Base-by-base conservation (phyloP, 495 filamentous ascomycete genomes). In the Cercophora sp. region DNA sequence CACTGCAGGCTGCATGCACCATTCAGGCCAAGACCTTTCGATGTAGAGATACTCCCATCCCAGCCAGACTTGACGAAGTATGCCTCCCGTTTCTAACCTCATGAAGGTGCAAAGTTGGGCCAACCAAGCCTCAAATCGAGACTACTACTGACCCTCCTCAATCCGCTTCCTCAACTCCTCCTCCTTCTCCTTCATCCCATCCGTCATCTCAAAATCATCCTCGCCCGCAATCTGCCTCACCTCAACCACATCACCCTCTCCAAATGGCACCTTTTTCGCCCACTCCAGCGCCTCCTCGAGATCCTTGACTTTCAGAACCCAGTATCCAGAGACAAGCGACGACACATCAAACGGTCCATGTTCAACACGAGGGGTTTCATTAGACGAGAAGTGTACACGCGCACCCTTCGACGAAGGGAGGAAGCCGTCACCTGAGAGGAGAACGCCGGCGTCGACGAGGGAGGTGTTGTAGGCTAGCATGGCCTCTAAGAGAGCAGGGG, bases 201-300 rank as follows among this genome's bases (percentile, higher is more conserved):
- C 50, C 39, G 50, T 52, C 50, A 54, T 40, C 31, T 48, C 58
- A 54, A 60, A 60, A 26, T 60, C 58, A 5, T 57, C 49, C 1
- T 18, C 20, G 10, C 46, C 34, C 20, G 54, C 25, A 37, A 60
- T 44, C 32, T 47, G 46, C 15, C 58, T 37, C 16, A 60, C 29
- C 35, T 60, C 58, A 5, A 57, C 25, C 22, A 37, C 50, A 18
- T 52, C 49, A 27, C 54, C 25, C 1, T 18, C 15, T 25, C 23
- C 23, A 23, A 60, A 48, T 4, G 58, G 58, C 16, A 46, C 46
- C 49, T 57, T 45, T 11, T 32, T 53, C 4, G 48, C 49, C 58
- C 54, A 60, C 13, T 41, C 43, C 15, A 54, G 15, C 5, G 48
- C 54, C 44, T 57, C 54, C 8, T 57, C 48, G 13, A 57, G 22